Base-by-base conservation (phyloP, 352 stramenopile genomes). In the Pythium aphanidermatum region DNA sequence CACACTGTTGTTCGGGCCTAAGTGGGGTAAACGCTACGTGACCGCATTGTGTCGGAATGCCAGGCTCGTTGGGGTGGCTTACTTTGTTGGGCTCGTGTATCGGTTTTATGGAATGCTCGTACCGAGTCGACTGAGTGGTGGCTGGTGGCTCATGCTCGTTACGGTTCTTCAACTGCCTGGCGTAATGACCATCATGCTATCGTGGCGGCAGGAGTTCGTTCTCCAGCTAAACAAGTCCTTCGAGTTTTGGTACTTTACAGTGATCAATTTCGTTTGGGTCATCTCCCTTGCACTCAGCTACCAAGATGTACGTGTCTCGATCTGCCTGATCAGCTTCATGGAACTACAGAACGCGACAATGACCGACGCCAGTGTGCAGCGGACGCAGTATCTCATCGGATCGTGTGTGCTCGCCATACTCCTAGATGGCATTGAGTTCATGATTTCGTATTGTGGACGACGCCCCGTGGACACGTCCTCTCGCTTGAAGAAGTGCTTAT, bases 231-330 rank as follows among this genome's bases (percentile, higher is more conserved):
- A 10, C 11, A 40, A 50, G 20, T 40, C 30, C 13, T 50, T 50
- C 24, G 43, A 50, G 32, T 50, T 50, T 17, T 50, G 43, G 43
- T 50, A 41, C 43, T 50, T 50, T 25, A 41, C 28, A n/a, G 31
- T 25, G 2, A 26, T 41, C 5, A 50, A 50, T 17, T n/a, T 41
- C 1, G 10, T 26, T 2, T 50, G 43, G 43, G 21, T 29, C 4
- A 32, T 41, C 17, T 19, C 31, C 7, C 24, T 50, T 24, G 21
- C 32, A 12, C 20, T 32, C n/a, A 32, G 30, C 0, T 50, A 34
- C 43, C 11, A 29, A 14, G 43, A 49, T 17, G 9, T 25, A 3
- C 29, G 42, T 11, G 31, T 21, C 3, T 19, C 20, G 2, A 24
- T 49, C 3, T 27, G 29, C 5, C 23, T 39, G 11, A 16, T 49